A percentile compares a stretch with the other conserved stretches of the same genome.
phyloP scores from a whole-genome alignment of 2,329 filamentous ascomycete species.

The Trichoderma citrinoviride region DNA sequence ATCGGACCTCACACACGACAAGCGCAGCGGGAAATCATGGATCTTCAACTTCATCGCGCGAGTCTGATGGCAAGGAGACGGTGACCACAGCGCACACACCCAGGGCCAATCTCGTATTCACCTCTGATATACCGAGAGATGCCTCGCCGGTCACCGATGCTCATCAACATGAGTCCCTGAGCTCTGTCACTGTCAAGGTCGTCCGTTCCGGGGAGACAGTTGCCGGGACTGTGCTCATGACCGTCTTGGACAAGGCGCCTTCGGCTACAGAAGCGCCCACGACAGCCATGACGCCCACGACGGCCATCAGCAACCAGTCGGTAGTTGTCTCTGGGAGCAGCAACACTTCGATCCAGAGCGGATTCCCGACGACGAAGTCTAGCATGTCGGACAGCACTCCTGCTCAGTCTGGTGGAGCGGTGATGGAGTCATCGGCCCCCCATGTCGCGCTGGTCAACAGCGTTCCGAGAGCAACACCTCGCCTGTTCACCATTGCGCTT shows the following conservation, averaged over 20 bases:
- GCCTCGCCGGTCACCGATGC: background rate
- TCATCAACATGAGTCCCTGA: background rate
- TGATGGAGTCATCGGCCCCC: background rate
- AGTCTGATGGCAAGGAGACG: background rate
- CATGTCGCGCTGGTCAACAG: background rate
- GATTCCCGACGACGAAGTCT: background rate
- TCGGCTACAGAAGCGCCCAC: slow-evolving; percentile 6
- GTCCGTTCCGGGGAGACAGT: slow-evolving; percentile 27
- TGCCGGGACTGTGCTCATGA: slow-evolving; percentile 26
- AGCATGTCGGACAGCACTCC: background rate
- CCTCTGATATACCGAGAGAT: background rate
- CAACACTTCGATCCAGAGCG: background rate
- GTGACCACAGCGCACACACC: background rate
- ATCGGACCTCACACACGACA: background rate
- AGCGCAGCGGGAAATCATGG: background rate
- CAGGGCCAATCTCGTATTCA: background rate
- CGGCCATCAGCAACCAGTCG: background rate
- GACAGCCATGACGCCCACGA: background rate
- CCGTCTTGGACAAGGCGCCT: slow-evolving; percentile 23
- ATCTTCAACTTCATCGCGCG: background rate
- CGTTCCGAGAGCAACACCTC: background rate
- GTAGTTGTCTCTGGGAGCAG: background rate
- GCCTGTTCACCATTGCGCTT: background rate
- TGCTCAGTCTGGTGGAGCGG: background rate
- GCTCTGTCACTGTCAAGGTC: slow-evolving; percentile 28